These are phyloP conservation scores for Gossypium anomalum DNA, from an alignment of 345 rosid species.

Conservation along the genomic window DNA sequence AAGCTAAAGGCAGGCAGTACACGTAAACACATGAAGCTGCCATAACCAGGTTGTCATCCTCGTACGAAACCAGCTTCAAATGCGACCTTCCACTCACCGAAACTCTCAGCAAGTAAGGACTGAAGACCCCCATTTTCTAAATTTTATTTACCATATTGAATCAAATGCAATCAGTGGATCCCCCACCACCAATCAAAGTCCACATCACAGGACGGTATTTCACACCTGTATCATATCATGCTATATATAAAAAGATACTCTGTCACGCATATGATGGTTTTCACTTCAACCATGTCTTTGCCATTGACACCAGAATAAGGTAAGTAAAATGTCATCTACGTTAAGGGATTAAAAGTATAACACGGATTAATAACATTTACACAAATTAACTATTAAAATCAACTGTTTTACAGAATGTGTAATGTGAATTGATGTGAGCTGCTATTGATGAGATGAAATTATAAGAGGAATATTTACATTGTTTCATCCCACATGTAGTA, in stretches of 20 bases:
- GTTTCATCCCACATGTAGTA: background rate
- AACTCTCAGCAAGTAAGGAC: background rate
- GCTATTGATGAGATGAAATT: background rate
- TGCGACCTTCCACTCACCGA: background rate
- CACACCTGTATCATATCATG: background rate
- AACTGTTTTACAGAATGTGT: background rate
- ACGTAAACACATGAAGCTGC: background rate
- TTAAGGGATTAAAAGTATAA: background rate
- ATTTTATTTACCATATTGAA: background rate
- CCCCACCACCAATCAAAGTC: background rate
- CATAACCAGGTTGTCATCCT: constrained; percentile 11
- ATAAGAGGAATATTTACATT: background rate
- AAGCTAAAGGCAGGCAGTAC: background rate
- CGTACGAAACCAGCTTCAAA: constrained; percentile 5
- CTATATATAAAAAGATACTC: background rate
- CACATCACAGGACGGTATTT: background rate
- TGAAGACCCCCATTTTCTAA: background rate
- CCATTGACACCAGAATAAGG: background rate
- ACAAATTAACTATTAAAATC: background rate
- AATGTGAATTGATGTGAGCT: background rate
- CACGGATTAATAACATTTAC: background rate
- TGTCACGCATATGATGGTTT: background rate
- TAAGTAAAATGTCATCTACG: background rate
- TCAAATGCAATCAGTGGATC: background rate
- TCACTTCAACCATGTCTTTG: background rate